Evolutionary conservation across 1,284 basidiomycete species (phyloP).

Genomic region (Neonothopanus nambi): DNA sequence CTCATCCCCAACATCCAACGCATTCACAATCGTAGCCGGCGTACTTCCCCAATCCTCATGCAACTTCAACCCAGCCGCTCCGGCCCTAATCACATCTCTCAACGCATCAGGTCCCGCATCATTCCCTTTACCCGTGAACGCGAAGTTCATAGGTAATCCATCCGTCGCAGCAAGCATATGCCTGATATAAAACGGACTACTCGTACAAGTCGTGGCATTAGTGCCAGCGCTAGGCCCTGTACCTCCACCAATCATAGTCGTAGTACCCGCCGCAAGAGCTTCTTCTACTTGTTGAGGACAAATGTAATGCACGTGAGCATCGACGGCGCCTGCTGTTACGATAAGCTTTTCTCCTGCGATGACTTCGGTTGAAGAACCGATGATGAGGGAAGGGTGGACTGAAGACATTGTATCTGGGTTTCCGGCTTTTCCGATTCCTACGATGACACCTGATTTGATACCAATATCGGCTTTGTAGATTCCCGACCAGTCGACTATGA

Average conservation of each 20-base stretch:
- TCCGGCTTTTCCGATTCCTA: conserved; percentile 93
- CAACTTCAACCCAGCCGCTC: conserved; percentile 90
- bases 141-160: conserved; percentile 88
- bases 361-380: conserved; percentile 90
- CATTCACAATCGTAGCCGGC: conserved; percentile 80
- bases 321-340: conserved; percentile 91
- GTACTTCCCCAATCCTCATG: conserved; percentile 99
- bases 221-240: conserved; percentile 92
- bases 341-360: conserved; percentile 96
- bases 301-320: conserved; percentile 93
- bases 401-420: conserved; percentile 94
- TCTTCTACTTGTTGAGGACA: conserved; percentile 88
- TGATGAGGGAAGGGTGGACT: conserved; percentile 73
- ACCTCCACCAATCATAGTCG: conserved; percentile 90
- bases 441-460: conserved; percentile 82
- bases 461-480: conserved; percentile 99
- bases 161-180: conserved; percentile 92
- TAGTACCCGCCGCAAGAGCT: conserved; percentile 72
- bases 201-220: conserved; percentile 94
- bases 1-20: conserved; percentile 83
- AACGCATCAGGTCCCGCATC: conserved; percentile 77
- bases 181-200: conserved; percentile 83
- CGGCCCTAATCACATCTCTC: conserved; percentile 85
- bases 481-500: conserved; percentile 94
- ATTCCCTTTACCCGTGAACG: conserved; percentile 93